Evolutionary conservation across 257 asterid genomes (phyloP), one percentile per base, ranked within the genome.

Genomic region (Solanum acaule): DNA sequence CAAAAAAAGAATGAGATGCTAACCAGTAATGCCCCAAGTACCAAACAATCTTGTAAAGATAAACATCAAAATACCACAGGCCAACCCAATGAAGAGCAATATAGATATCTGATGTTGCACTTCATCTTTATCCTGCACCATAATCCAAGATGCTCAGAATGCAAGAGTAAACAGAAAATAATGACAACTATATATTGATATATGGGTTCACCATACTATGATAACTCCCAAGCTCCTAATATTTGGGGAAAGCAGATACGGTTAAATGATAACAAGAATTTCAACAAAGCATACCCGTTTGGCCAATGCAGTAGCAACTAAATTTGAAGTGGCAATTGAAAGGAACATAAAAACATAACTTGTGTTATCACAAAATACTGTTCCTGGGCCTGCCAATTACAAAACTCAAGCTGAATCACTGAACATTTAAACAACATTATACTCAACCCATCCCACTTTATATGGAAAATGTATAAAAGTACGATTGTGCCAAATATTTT

Each of bases 291-390:
- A 78, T 84, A 97, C 98, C 98, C 87, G 88, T 89, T 88, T 95
- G 93, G 98, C 97, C 89, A 97, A 96, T 88, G 98, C 88, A 67
- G 97, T 96, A 84, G 99, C 99, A 84, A 97, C 98, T 93, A 96
- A 90, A 94, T 97, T 97, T 70, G 99, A 97, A 87, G 98, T 97
- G 88, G 98, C 98, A 90, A 96, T 95, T 11, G 98, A 95, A 35
- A 97, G 98, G 92, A 97, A 97, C 99, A 97, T 97, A 89, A 97
- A 97, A 88, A 90, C 94, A 84, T 96, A 97, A 89, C 98, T 93
- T 10, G 96, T 91, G 88, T 97, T 83, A 77, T 97, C 98, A 85
- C 98, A 94, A 86, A 97, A 94, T 85, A 97, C 98, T 2, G 99
- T 97, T 79, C 98, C 99, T 0, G 98, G 98, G 11, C 99, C 99